phyloP scores from a whole-genome alignment of 2,329 filamentous ascomycete species.

The Escovopsis sp. region DNA sequence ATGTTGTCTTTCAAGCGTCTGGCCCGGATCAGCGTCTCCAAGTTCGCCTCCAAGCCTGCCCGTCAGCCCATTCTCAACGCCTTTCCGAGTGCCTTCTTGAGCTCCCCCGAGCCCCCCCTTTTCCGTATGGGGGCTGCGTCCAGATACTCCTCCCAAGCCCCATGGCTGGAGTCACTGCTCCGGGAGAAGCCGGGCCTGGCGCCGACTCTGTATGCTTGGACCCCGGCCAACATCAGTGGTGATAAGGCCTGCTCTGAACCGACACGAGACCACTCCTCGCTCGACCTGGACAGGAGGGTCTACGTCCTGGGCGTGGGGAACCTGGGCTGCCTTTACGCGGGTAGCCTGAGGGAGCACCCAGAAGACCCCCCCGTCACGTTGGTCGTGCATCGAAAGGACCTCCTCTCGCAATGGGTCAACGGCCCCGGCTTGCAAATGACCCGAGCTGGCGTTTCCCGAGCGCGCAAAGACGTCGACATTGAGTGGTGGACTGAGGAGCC shows the following conservation, averaged over 20 bases:
- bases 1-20: too few species aligned
- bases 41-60: not conserved
- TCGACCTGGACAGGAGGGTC: conserved; percentile 34
- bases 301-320: conserved; percentile 72
- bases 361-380: conserved; percentile 62
- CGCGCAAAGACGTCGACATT: conserved; percentile 28
- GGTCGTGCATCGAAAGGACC: conserved; percentile 50
- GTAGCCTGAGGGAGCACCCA: conserved; percentile 45
- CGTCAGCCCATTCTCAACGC: too few species aligned
- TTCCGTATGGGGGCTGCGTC: conserved; percentile 8
- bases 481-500: conserved; percentile 39
- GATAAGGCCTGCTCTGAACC: too few species aligned
- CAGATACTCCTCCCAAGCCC: conserved; percentile 11
- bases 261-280: not conserved
- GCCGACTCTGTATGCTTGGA: conserved; percentile 24
- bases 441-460: conserved; percentile 18
- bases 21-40: too few species aligned
- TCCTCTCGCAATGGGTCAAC: conserved; percentile 32
- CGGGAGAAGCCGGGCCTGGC: conserved; percentile 10
- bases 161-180: conserved; percentile 21
- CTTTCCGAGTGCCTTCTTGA: too few species aligned
- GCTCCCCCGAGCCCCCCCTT: not conserved
- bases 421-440: conserved; percentile 29
- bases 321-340: conserved; percentile 65
- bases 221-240: conserved; percentile 13